Base-by-base conservation (phyloP, 2,329 filamentous ascomycete genomes). In the Colletotrichum aenigma region DNA sequence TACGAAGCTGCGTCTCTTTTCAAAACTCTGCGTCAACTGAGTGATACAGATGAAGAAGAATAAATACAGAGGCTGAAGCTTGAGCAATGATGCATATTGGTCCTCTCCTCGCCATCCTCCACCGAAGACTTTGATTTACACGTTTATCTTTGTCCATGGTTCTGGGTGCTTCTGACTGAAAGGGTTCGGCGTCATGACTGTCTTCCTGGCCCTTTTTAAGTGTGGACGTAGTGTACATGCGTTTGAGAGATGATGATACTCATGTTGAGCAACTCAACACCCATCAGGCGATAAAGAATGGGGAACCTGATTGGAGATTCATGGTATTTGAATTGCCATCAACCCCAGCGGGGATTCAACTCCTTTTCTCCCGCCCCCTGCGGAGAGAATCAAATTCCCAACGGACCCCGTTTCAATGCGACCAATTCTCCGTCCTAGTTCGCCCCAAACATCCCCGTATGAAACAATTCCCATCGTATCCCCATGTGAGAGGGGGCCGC, bases 401-500 rank as follows among this genome's bases (percentile, higher is more conserved):
- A 32, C 56, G 56, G 28, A n/a, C 56, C 28, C 56, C 56, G 28
- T 60, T 32, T 60, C 56, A 60, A 10, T 60, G 28, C 56, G 15
- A 60, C 56, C 56, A 28, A 18, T 26, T 60, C 26, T 60, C 56
- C 56, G 28, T 62, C n/a, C 18, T 66, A 16, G 34, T 9, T 48
- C 26, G 43, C 16, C 24, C 55, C 55, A 26, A 58, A 64, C 21
- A 36, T 38, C 18, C 32, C 60, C 60, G n/a, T 32, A 36, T n/a
- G 60, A 38, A 38, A 64, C 60, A 26, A 36, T 64, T 38, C 60
- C 60, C 30, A 32, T 64, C 26, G 21, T 67, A 69, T 60, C 30
- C 38, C 24, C 43, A 52, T 52, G 43, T 52, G 43, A 52, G 43
- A 32, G 21, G 12, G 26, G 12, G 26, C 15, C 34, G 34, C 34